Evolutionary conservation across 805 yeast species (phyloP).

Genomic region (Myxozyma kluyveri): DNA sequence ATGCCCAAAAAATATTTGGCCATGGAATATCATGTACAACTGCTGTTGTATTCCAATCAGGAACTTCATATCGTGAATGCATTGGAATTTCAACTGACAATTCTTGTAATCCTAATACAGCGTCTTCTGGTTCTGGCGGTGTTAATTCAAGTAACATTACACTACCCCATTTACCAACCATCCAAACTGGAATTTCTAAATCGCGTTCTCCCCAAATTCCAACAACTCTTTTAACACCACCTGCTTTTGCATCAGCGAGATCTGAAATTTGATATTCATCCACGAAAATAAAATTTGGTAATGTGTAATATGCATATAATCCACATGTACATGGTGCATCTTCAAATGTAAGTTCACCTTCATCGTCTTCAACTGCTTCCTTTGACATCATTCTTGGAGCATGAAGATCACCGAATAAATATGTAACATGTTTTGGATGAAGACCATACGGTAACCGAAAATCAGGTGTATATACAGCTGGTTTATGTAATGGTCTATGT

Average conservation of each 20-base stretch:
- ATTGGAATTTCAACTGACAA: constrained; percentile 43
- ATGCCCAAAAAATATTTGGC: constrained; percentile 53
- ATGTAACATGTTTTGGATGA: constrained; percentile 26
- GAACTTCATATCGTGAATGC: constrained; percentile 53
- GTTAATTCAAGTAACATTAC: constrained; percentile 43
- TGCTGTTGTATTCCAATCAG: constrained; percentile 34
- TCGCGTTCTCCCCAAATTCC: constrained; percentile 54
- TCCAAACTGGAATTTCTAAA: constrained; percentile 56
- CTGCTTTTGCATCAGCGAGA: constrained; percentile 31
- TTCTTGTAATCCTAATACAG: constrained; percentile 13
- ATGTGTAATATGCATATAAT: constrained; percentile 44
- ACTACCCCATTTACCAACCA: constrained; percentile 47
- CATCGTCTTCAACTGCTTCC: constrained; percentile 19
- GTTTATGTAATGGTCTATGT: constrained; percentile 10
- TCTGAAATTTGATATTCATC: constrained; percentile 53
- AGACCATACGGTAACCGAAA: constrained; percentile 27
- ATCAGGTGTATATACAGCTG: constrained; percentile 17
- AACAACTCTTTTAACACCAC: constrained; percentile 30
- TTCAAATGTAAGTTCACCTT: constrained; percentile 7
- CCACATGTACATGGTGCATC: constrained; percentile 39
- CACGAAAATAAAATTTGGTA: constrained; percentile 50
- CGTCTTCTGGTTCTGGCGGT: constrained; percentile 23
- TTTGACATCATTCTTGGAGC: constrained; percentile 18
- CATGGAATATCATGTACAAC: constrained; percentile 35
- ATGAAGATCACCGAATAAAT: constrained; percentile 14